phyloP scores from a whole-genome alignment of 441 rosid species.

The Flueggea neowawraea region DNA sequence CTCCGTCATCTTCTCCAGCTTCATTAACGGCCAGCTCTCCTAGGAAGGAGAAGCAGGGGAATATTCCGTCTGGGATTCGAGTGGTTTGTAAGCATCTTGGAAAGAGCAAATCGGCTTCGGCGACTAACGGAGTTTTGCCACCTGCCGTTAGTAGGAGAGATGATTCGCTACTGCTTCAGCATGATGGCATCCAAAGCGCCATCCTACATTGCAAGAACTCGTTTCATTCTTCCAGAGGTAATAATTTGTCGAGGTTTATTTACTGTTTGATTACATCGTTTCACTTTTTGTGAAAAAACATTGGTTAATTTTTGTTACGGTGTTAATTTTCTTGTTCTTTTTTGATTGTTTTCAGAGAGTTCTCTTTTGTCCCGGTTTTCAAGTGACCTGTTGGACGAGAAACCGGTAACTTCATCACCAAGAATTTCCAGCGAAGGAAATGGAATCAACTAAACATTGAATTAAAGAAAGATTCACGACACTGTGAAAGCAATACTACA shows the following conservation, averaged over 20 bases:
- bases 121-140: slow-evolving; percentile 11
- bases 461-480: too few relatives aligned
- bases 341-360: slow-evolving; percentile 30
- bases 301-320: background rate
- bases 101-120: slow-evolving; percentile 63
- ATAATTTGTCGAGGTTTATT: background rate
- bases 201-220: slow-evolving; percentile 93
- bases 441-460: slow-evolving; percentile 4
- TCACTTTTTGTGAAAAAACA: too few relatives aligned
- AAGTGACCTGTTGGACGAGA: slow-evolving; percentile 22
- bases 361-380: slow-evolving; percentile 38
- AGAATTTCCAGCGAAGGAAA: slow-evolving; percentile 29
- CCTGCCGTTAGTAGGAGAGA: slow-evolving; percentile 56
- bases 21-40: slow-evolving; percentile 6
- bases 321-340: background rate
- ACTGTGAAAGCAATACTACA: slow-evolving; percentile 5
- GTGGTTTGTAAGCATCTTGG: slow-evolving; percentile 65
- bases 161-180: slow-evolving; percentile 77
- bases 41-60: slow-evolving; percentile 42
- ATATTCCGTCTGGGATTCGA: slow-evolving; percentile 59
- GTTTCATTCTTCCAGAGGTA: slow-evolving; percentile 77
- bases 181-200: slow-evolving; percentile 92
- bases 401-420: slow-evolving; percentile 16
- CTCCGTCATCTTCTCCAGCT: slow-evolving; percentile 17
- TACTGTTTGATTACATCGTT: background rate